A percentile compares a stretch with the other conserved stretches of the same genome.
These are phyloP conservation scores for Macrolepiota albuminosa DNA, from an alignment of 768 basidiomycete species.

Conservation along the genomic window DNA sequence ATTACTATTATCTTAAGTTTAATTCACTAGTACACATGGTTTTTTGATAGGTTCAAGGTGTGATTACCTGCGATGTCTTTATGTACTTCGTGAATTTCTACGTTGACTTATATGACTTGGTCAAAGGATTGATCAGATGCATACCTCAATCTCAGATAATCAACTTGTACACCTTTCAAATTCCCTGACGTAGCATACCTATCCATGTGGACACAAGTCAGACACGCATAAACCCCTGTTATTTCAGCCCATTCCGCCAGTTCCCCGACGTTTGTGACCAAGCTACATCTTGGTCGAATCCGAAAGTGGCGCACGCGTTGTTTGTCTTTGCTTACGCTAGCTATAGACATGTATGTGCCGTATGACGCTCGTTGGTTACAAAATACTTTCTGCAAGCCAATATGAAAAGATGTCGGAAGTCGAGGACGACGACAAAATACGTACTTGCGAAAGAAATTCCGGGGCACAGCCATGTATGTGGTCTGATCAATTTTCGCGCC, in stretches of 20 bases:
- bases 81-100: not conserved
- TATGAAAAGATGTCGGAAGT: not conserved
- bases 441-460: not conserved
- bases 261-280: not conserved
- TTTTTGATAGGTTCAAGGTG: not conserved
- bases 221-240: not conserved
- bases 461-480: not conserved
- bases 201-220: not conserved
- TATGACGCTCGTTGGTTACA: not conserved
- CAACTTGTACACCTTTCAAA: not conserved
- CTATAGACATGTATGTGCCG: too few species aligned
- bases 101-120: not conserved
- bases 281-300: not conserved
- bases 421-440: not conserved
- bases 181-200: not conserved
- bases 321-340: slow-evolving; percentile 7
- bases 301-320: slow-evolving; percentile 7
- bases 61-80: not conserved
- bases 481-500: slow-evolving; percentile 55
- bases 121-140: not conserved
- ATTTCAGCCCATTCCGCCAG: not conserved
- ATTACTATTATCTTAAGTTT: not conserved
- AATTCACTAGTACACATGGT: not conserved
- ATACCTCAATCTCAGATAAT: not conserved
- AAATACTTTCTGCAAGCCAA: not conserved